These are phyloP conservation scores for Glycine soja DNA, from an alignment of 306 rosid genomes.

Conservation along the genomic window DNA sequence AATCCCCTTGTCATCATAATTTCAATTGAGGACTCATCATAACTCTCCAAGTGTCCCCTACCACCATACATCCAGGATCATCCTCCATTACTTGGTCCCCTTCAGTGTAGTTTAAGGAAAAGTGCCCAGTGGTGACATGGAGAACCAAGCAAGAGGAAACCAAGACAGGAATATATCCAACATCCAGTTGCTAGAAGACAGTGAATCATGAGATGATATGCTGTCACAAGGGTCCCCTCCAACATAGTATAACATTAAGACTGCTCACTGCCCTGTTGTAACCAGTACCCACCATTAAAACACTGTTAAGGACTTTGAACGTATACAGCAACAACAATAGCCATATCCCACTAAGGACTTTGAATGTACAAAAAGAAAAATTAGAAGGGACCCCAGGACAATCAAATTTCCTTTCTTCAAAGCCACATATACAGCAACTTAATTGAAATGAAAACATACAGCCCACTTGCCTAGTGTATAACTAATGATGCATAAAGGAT, in stretches of 20 bases:
- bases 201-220: slow-evolving; percentile 62
- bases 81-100: slow-evolving; percentile 70
- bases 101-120: slow-evolving; percentile 56
- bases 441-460: slow-evolving; percentile 36
- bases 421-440: slow-evolving; percentile 34
- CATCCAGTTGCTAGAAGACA: slow-evolving; percentile 61
- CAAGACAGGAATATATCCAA: slow-evolving; percentile 66
- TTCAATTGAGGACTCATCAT: slow-evolving; percentile 46
- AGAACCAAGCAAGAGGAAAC: slow-evolving; percentile 76
- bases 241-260: slow-evolving; percentile 60
- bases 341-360: slow-evolving; percentile 48
- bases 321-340: slow-evolving; percentile 36
- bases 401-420: slow-evolving; percentile 55
- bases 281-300: slow-evolving; percentile 70
- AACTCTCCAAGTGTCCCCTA: slow-evolving; percentile 60
- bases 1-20: slow-evolving; percentile 46
- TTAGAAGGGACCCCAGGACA: slow-evolving; percentile 64
- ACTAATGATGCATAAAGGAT: slow-evolving; percentile 38
- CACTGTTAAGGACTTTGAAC: slow-evolving; percentile 58
- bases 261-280: slow-evolving; percentile 67
- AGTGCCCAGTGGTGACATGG: slow-evolving; percentile 55
- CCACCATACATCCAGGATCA: slow-evolving; percentile 60
- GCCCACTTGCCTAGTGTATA: slow-evolving; percentile 37
- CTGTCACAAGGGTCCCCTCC: slow-evolving; percentile 78
- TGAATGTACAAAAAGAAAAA: slow-evolving; percentile 48